Percentiles rank a stretch among this genome's conserved stretches.
phyloP scores from a whole-genome alignment of 768 basidiomycete species.

The Naematelia aurantialba region DNA sequence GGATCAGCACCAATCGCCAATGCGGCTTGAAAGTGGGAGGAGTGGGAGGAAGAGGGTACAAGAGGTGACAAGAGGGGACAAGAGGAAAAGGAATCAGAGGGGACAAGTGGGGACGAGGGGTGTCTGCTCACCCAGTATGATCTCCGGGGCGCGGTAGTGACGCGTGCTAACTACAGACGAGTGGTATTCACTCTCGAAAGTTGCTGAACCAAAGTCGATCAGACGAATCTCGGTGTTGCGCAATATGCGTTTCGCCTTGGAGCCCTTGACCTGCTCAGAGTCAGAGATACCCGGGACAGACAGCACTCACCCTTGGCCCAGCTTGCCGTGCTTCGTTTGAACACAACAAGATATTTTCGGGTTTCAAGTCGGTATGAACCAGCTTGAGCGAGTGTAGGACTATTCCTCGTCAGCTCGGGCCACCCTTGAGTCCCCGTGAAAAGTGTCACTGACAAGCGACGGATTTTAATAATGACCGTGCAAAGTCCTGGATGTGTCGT shows the following conservation, averaged over 20 bases:
- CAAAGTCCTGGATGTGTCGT: slow-evolving; percentile 93
- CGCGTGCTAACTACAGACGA: slow-evolving; percentile 96
- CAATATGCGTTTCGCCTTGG: slow-evolving; percentile 72
- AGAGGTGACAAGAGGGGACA: not conserved
- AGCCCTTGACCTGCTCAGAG: slow-evolving; percentile 46
- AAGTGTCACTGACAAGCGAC: slow-evolving; percentile 73
- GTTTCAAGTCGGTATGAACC: slow-evolving; percentile 97
- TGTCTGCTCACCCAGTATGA: slow-evolving; percentile 77
- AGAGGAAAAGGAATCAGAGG: slow-evolving; percentile 4
- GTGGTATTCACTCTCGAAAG: slow-evolving; percentile 96
- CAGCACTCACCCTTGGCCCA: slow-evolving; percentile 39
- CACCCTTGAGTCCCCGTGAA: not conserved
- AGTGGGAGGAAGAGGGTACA: not conserved
- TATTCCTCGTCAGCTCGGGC: slow-evolving; percentile 49
- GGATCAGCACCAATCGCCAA: not conserved
- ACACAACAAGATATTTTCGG: slow-evolving; percentile 95
- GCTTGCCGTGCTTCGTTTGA: slow-evolving; percentile 62
- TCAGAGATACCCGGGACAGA: not conserved
- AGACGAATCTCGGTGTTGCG: slow-evolving; percentile 83
- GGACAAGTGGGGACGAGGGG: not conserved
- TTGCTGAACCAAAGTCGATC: slow-evolving; percentile 98
- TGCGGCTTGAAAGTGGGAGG: not conserved
- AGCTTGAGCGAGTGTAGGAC: slow-evolving; percentile 86
- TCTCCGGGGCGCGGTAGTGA: slow-evolving; percentile 98
- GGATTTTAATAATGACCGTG: slow-evolving; percentile 81